A percentile compares a stretch with the other conserved stretches of the same genome.
Evolutionary conservation across 805 yeast genomes (phyloP).

Genomic region (Myxozyma nipponensis): DNA sequence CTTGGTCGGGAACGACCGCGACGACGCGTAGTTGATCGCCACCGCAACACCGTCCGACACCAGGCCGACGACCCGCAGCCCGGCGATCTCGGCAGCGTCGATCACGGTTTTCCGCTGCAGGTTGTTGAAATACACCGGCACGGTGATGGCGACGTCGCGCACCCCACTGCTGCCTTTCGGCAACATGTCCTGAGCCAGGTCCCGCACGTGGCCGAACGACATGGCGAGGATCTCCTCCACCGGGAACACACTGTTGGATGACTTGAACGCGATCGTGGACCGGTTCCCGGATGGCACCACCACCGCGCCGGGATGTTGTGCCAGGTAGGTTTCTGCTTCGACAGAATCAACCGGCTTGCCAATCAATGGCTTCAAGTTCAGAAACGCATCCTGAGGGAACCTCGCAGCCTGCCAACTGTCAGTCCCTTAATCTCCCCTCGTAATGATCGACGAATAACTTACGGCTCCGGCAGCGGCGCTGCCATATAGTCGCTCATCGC

Average conservation of each 20-base stretch:
- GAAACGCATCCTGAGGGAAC: conserved; percentile 65
- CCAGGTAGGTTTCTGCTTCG: conserved; percentile 46
- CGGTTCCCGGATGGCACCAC: conserved; percentile 44
- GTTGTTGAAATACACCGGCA: conserved; percentile 67
- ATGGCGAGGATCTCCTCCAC: conserved; percentile 83
- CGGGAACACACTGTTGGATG: conserved; percentile 49
- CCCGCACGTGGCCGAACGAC: conserved; percentile 63
- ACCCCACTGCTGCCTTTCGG: conserved; percentile 47
- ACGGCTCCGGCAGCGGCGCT: conserved; percentile 47
- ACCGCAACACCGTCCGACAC: conserved; percentile 93
- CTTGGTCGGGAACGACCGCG: conserved; percentile 47
- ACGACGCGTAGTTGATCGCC: conserved; percentile 72
- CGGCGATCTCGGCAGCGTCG: conserved; percentile 71
- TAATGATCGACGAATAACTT: conserved; percentile 26
- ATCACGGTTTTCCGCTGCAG: conserved; percentile 65
- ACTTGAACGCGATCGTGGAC: conserved; percentile 53
- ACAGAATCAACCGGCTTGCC: conserved; percentile 52
- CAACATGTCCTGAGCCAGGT: conserved; percentile 62
- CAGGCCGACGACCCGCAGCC: conserved; percentile 58
- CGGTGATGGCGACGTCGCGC: conserved; percentile 66
- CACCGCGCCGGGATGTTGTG: conserved; percentile 59
- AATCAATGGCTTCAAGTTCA: conserved; percentile 64
- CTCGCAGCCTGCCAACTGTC: conserved; percentile 54
- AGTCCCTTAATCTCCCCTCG: background rate
- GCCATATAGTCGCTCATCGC: conserved; percentile 31